phyloP scores from a whole-genome alignment of 441 rosid species.

The Gossypium trilobum region DNA sequence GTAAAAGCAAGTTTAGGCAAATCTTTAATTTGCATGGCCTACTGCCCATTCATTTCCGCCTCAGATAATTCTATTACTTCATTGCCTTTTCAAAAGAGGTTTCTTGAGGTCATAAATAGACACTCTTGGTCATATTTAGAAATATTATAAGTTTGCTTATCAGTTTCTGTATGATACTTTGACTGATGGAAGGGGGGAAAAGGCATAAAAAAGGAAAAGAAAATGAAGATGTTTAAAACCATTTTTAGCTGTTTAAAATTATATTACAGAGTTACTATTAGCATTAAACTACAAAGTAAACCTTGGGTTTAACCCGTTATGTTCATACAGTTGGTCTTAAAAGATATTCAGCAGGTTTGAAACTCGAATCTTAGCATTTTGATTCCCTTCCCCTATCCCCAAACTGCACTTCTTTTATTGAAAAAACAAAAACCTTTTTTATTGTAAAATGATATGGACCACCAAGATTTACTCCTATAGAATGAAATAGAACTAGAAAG shows the following conservation, averaged over 20 bases:
- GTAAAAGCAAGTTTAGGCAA: neutral
- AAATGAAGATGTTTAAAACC: neutral
- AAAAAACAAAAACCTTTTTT: neutral
- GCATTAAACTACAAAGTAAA: neutral
- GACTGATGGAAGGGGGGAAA: neutral
- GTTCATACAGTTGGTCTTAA: neutral
- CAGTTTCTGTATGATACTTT: no score
- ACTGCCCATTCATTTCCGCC: conserved; percentile 14
- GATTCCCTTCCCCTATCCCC: neutral
- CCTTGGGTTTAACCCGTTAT: neutral
- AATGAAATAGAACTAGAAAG: neutral
- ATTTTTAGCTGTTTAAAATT: neutral
- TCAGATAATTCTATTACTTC: neutral
- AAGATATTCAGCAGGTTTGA: neutral
- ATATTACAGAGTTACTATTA: neutral
- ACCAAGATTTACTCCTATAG: neutral
- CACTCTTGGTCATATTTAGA: neutral
- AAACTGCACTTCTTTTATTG: neutral
- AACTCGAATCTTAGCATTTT: neutral
- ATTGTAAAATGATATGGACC: neutral
- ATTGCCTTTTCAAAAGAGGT: neutral
- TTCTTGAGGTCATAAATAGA: neutral
- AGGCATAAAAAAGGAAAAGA: no score
- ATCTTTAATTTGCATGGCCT: conserved; percentile 9
- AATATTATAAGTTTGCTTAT: neutral